A percentile compares a stretch with the other conserved stretches of the same genome.
phyloP scores from a whole-genome alignment of 495 filamentous ascomycete species.

The Aspergillus nidulans region DNA sequence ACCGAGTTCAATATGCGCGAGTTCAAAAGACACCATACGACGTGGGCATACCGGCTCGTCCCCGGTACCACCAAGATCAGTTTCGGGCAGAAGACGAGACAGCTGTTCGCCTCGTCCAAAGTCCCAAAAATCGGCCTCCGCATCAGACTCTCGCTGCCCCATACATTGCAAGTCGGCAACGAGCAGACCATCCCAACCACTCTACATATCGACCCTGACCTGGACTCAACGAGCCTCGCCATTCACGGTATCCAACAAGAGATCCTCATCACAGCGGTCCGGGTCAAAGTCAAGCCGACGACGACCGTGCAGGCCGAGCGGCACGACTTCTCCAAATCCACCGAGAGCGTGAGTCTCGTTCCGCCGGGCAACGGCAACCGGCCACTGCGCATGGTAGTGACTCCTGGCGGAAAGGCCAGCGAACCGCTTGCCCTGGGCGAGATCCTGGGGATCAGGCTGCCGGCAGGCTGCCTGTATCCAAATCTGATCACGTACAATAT shows the following conservation, averaged over 20 bases:
- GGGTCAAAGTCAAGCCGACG: background rate
- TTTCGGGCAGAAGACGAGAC: background rate
- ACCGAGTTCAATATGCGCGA: background rate
- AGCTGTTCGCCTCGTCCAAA: background rate
- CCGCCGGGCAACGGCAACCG: background rate
- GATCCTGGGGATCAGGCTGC: background rate
- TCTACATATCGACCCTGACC: background rate
- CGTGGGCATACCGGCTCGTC: background rate
- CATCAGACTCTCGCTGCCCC: background rate
- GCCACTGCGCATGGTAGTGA: background rate
- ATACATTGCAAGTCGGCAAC: background rate
- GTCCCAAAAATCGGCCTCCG: background rate
- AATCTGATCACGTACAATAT: constrained; percentile 1
- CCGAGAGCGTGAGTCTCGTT: background rate
- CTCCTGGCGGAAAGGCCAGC: background rate
- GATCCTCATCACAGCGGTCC: background rate
- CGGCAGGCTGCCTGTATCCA: background rate
- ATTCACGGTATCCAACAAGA: background rate
- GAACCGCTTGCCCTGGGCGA: background rate
- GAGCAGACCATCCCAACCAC: background rate
- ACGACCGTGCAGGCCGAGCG: background rate
- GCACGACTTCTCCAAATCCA: background rate
- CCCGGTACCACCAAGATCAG: background rate
- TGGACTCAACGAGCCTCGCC: background rate
- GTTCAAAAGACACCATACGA: background rate